Evolutionary conservation across 2,329 filamentous ascomycete species (phyloP), one percentile per base, ranked within the genome.

Genomic region (Coniochaeta prunicola): DNA sequence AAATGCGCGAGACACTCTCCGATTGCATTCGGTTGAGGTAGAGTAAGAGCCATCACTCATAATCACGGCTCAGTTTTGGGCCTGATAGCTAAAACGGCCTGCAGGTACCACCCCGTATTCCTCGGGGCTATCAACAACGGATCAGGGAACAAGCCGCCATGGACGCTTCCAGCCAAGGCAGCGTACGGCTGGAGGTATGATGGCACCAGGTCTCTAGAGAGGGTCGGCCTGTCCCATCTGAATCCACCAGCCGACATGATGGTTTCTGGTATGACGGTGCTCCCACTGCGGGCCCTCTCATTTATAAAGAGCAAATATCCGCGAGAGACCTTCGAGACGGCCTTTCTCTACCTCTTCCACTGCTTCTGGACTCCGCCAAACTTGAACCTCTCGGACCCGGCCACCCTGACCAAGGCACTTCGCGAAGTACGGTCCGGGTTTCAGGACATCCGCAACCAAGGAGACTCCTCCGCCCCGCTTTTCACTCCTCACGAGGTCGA

Each of bases 121-220:
- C 77, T 93, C 15, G 86, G 84, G 28, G 87, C 80, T 53, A 83
- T 90, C 67, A 89, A 86, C 67, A 75, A 77, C 36, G 78, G 76
- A 21, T 80, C 80, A 50, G 87, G 88, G 56, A 93, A 94, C 71
- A 84, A 84, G 63, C 89, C 90, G 0, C 90, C 90, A 1, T 92
- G 88, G 87, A 77, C 77, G 0, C 76, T 90, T 31, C 82, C 85
- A 1, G 85, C 83, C 48, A 92, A 92, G 75, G 85, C 81, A 24
- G 70, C 67, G 1, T 87, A 91, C 67, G 76, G 80, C 55, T 31
- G 42, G 42, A 50, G 54, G 12, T 66, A 67, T 60, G 80, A 84
- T 66, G 64, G 68, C 33, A 66, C 64, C 24, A 73, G 80, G 48
- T 71, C 77, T 28, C 67, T 74, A 1, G 62, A 63, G 26, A 71